These are phyloP conservation scores for Colletotrichum lini DNA, from an alignment of 2,329 filamentous ascomycete species.

Conservation along the genomic window DNA sequence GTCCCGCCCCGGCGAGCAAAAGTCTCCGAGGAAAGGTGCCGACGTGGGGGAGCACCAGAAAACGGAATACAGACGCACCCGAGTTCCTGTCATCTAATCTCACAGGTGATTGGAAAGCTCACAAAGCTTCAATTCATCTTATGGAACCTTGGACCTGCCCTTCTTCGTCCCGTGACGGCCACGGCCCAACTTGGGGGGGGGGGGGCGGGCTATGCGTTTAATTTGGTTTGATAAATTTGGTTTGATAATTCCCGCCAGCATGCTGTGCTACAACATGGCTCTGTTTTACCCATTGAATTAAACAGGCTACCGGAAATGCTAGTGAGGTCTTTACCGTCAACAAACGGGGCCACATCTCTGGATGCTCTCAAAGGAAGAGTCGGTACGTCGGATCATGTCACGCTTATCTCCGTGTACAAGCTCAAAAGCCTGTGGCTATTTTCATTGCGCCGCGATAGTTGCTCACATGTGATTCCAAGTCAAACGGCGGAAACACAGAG, in stretches of 20 bases:
- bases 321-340: not conserved
- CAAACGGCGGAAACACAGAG: not conserved
- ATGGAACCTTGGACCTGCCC: not conserved
- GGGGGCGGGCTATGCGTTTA: not conserved
- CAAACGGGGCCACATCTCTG: not conserved
- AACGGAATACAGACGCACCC: not conserved
- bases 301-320: not conserved
- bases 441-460: not conserved
- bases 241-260: not conserved
- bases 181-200: not conserved
- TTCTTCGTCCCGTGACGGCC: not conserved
- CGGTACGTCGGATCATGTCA: not conserved
- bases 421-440: not conserved
- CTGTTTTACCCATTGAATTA: too few relatives aligned
- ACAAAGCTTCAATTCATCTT: too few relatives aligned
- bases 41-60: not conserved
- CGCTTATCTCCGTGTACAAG: too few relatives aligned
- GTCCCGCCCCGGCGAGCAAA: slow-evolving; percentile 1
- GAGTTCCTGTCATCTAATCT: too few relatives aligned
- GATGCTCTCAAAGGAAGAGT: not conserved
- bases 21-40: slow-evolving; percentile 24
- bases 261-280: not conserved
- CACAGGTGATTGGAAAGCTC: not conserved
- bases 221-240: not conserved
- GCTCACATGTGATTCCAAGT: not conserved